Conservation (phyloP, 1,284 basidiomycete genomes). For the Malassezia restricta region DNA sequence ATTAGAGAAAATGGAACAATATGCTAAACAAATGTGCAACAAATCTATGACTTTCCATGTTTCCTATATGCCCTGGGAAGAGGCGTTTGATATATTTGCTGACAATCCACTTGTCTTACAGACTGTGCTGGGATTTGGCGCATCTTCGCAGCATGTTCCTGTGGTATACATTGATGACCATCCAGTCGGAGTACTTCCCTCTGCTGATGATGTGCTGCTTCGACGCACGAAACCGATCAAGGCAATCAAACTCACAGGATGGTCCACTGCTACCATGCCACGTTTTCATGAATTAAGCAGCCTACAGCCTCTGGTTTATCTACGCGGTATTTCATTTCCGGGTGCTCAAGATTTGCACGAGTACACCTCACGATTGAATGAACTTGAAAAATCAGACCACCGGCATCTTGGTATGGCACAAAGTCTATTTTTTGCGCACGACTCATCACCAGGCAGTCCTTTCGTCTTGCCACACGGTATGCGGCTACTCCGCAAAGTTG, state of each 20-base stretch:
- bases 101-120: constrained; percentile 1
- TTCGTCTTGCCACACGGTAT: constrained; percentile 44
- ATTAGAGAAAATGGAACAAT: not conserved
- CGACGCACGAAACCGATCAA: constrained; percentile 14
- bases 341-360: constrained; percentile 8
- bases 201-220: constrained; percentile 5
- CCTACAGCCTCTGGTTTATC: constrained; percentile 9
- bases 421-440: constrained; percentile 39
- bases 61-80: not conserved
- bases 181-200: not conserved
- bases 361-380: constrained; percentile 2
- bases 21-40: not conserved
- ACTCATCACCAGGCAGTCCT: constrained; percentile 40
- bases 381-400: constrained; percentile 24
- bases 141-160: not conserved
- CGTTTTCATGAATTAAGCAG: not conserved
- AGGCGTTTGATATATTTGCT: constrained; percentile 8
- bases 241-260: constrained; percentile 13
- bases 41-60: not conserved
- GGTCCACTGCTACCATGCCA: constrained; percentile 15
- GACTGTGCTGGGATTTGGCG: not conserved
- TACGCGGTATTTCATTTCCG: constrained; percentile 20
- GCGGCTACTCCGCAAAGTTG: constrained; percentile 32
- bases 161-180: constrained; percentile 1
- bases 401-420: constrained; percentile 30